Evolutionary conservation across 257 asterid genomes (phyloP).

Genomic region (Fraxinus cuspidata): DNA sequence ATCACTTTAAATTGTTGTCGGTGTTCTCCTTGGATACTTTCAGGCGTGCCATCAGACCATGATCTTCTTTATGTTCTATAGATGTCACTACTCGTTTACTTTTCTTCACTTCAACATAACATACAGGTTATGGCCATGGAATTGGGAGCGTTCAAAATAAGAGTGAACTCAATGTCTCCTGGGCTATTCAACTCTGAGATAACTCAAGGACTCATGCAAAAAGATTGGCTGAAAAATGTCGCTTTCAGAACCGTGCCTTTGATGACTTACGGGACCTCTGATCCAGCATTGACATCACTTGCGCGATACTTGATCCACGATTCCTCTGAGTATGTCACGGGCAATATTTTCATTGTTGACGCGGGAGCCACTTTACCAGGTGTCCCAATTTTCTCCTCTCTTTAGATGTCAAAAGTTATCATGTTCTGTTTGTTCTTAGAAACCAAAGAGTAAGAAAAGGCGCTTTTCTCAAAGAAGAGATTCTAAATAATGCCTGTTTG

Average conservation of each 20-base stretch:
- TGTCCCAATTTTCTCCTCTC: constrained; percentile 65
- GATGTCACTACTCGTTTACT: neutral
- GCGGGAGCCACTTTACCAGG: constrained; percentile 64
- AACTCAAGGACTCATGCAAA: constrained; percentile 51
- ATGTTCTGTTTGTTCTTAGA: constrained; percentile 3
- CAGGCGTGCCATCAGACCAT: neutral
- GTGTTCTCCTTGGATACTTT: neutral
- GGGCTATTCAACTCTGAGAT: constrained; percentile 73
- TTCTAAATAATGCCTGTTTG: neutral
- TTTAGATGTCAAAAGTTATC: constrained; percentile 29
- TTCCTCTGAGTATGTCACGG: constrained; percentile 59
- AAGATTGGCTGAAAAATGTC: constrained; percentile 56
- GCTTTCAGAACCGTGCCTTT: constrained; percentile 52
- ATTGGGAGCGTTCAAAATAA: constrained; percentile 53
- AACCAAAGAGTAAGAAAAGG: neutral
- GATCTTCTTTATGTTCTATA: too few relatives aligned
- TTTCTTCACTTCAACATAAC: constrained; percentile 7
- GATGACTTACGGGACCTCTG: constrained; percentile 43
- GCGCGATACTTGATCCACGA: constrained; percentile 62
- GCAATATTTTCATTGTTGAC: constrained; percentile 58
- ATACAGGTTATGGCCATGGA: constrained; percentile 76
- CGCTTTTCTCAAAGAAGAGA: neutral
- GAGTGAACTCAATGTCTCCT: constrained; percentile 37
- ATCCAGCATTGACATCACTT: constrained; percentile 70
- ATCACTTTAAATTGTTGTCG: neutral